Evolutionary conservation across 2,329 filamentous ascomycete genomes (phyloP), one percentile per base, ranked within the genome.

Genomic region (Monosporascus sp.): DNA sequence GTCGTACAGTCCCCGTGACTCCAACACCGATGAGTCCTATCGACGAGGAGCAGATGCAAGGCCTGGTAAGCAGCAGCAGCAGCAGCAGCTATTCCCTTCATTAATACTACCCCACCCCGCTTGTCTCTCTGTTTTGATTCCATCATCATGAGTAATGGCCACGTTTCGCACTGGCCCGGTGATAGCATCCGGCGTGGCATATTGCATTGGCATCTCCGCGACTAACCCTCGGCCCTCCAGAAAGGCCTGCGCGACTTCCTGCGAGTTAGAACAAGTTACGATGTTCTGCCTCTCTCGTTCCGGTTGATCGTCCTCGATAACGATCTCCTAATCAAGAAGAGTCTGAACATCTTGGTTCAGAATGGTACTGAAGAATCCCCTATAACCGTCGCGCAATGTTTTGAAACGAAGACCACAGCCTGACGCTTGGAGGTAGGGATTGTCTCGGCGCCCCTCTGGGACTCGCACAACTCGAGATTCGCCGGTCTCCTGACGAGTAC

Each of bases 231-330:
- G 37, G 52, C 40, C 50, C 53, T 63, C 60, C 73, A 96, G 92
- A 87, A 87, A 77, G 87, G 89, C 58, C 92, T 97, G 65, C 89
- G 94, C 72, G 89, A 96, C 64, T 99, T 99, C 74, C 85, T 99
- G 69, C 96, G 92, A 73, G 88, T 95, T 63, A 88, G 94, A 68
- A 97, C 91, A 37, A 97, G 92, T 71, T 99, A 99, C 78, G 94
- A 99, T 75, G 94, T 99, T 61, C 81, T 99, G 48, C 94, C 94
- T 19, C 84, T 99, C 56, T 97, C 92, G 62, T 99, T 96, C 74
- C 89, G 94, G 59, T 85, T 99, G 52, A 95, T 99, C 67, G 85
- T 97, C 59, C 89, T 99, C 70, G 95, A 99, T 72, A 97, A 91
- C 58, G 87, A 92, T 58, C 81, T 99, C 54, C 85, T 97, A 52